Evolutionary conservation across 805 yeast species (phyloP).

Genomic region (Monosporozyma servazzii): DNA sequence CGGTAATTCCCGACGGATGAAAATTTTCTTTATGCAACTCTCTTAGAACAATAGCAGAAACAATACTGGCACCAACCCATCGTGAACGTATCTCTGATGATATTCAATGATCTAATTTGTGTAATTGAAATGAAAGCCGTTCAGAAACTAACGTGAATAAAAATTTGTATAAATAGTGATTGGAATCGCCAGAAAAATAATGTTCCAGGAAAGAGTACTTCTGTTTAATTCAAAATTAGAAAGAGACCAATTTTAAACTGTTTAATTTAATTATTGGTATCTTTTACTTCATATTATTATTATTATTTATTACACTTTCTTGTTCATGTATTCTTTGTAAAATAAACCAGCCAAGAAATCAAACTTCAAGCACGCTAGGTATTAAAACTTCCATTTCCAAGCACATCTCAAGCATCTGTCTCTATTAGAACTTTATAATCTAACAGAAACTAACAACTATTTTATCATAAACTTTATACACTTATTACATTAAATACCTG

Average conservation of each 20-base stretch:
- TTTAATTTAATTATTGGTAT: background rate
- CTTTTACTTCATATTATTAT: background rate
- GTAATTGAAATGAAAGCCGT: background rate
- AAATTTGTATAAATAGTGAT: background rate
- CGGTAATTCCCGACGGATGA: slow-evolving; percentile 1
- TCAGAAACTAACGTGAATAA: background rate
- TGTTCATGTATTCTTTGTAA: background rate
- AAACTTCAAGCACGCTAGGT: background rate
- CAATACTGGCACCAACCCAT: too few species aligned
- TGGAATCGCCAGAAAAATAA: background rate
- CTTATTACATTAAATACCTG: background rate
- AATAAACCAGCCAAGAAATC: background rate
- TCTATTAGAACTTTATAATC: background rate
- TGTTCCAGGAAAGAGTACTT: background rate
- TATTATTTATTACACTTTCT: background rate
- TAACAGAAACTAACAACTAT: background rate
- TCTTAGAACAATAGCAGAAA: background rate
- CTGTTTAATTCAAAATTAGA: background rate
- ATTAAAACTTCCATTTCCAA: background rate
- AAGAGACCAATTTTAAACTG: background rate
- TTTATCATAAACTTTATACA: background rate
- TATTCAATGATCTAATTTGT: background rate
- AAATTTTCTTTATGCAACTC: background rate
- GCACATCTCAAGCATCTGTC: background rate
- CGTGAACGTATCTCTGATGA: too few species aligned